Percentiles rank a stretch among this genome's conserved stretches.
phyloP scores from a whole-genome alignment of 352 stramenopile species.

The Phytopythium chamaehyphon region DNA sequence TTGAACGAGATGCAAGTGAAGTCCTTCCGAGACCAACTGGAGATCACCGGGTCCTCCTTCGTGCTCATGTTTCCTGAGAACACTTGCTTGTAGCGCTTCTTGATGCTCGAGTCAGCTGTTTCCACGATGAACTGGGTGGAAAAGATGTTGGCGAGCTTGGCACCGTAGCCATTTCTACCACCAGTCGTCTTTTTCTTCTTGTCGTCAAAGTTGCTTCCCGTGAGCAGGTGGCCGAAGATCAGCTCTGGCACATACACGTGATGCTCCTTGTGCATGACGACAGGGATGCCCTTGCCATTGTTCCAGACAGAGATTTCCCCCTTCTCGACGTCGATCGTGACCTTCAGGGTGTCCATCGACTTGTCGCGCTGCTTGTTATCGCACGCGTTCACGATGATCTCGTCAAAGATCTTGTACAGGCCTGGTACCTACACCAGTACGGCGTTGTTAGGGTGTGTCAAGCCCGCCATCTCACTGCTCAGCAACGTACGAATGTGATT shows the following conservation, averaged over 20 bases:
- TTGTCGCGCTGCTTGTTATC: conserved; percentile 99
- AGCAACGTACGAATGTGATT: conserved; percentile 83
- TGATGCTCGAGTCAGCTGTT: conserved; percentile 91
- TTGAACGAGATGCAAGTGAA: conserved; percentile 97
- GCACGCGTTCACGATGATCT: conserved; percentile 99
- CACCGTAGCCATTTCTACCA: conserved; percentile 97
- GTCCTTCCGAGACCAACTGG: conserved; percentile 78
- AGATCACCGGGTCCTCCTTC: conserved; percentile 85
- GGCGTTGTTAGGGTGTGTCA: no score
- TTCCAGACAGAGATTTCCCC: conserved; percentile 97
- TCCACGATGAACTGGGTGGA: conserved; percentile 98
- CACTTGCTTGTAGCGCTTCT: conserved; percentile 92
- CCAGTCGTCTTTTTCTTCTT: conserved; percentile 94
- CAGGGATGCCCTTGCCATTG: conserved; percentile 96
- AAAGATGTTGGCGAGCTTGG: conserved; percentile 99
- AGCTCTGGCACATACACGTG: conserved; percentile 98
- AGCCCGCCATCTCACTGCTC: not conserved
- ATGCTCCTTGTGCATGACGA: conserved; percentile 96
- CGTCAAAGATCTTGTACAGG: conserved; percentile 99
- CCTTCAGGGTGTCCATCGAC: conserved; percentile 92
- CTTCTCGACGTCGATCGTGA: conserved; percentile 90
- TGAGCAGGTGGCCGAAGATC: conserved; percentile 98
- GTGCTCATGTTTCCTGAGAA: conserved; percentile 94
- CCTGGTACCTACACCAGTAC: conserved; percentile 73
- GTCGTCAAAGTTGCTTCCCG: conserved; percentile 98